phyloP scores from a whole-genome alignment of 2,329 filamentous ascomycete genomes.

The Hypocrella siamensis region DNA sequence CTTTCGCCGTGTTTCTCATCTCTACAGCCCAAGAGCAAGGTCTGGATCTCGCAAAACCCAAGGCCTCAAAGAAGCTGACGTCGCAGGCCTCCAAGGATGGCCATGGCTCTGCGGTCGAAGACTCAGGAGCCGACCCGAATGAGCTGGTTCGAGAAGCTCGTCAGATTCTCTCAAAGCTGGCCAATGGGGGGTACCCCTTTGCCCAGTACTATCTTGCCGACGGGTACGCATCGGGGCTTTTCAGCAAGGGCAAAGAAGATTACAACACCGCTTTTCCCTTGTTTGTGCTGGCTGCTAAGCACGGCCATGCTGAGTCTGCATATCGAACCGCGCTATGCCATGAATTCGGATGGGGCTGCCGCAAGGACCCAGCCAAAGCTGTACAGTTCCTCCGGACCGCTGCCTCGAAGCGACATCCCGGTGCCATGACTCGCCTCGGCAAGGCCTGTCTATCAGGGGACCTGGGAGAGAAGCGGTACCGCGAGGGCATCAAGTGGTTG shows the following conservation, averaged over 20 bases:
- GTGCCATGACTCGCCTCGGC: conserved; percentile 83
- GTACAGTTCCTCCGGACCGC: conserved; percentile 85
- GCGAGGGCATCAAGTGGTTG: conserved; percentile 91
- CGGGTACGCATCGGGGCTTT: conserved; percentile 84
- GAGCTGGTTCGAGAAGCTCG: conserved; percentile 76
- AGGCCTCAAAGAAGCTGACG: conserved; percentile 24
- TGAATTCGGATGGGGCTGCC: conserved; percentile 94
- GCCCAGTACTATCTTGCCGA: conserved; percentile 96
- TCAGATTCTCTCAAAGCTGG: conserved; percentile 70
- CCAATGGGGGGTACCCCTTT: conserved; percentile 84
- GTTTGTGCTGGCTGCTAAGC: conserved; percentile 87
- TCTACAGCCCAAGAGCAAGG: conserved; percentile 72
- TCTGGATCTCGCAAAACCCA: conserved; percentile 31
- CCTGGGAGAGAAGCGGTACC: conserved; percentile 71
- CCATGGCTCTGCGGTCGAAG: conserved; percentile 30
- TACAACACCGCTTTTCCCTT: conserved; percentile 83
- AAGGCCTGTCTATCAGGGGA: conserved; percentile 83
- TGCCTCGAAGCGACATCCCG: conserved; percentile 86
- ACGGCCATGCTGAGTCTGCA: conserved; percentile 89
- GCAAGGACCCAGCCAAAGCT: conserved; percentile 78
- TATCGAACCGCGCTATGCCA: conserved; percentile 91
- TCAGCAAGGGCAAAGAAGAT: conserved; percentile 88
- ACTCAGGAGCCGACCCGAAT: conserved; percentile 35
- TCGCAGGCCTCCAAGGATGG: conserved; percentile 30
- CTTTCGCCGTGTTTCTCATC: conserved; percentile 90